phyloP scores from a whole-genome alignment of 768 basidiomycete species.

The Russula sp. region DNA sequence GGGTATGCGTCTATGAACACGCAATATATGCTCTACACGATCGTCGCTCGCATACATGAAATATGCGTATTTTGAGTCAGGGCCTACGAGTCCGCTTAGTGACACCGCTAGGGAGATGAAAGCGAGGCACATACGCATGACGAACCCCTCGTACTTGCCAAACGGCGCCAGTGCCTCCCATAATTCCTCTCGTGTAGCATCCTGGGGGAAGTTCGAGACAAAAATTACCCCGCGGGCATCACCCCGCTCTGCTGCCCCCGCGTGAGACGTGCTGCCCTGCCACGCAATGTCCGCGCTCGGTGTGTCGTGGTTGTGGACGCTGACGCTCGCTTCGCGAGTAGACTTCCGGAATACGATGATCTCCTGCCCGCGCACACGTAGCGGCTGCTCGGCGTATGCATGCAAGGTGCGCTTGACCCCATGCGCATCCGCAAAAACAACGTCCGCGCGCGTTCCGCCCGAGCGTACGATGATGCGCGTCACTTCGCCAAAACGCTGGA shows the following conservation, averaged over 20 bases:
- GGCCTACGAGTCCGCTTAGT: neutral
- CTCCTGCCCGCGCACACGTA: conserved; percentile 3
- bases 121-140: conserved; percentile 7
- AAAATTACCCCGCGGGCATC: neutral
- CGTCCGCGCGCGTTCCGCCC: neutral
- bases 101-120: neutral
- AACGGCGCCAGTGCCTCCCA: neutral
- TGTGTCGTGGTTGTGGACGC: neutral
- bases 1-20: conserved; percentile 7
- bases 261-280: neutral
- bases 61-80: conserved; percentile 13
- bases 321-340: too few relatives aligned
- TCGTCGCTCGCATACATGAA: conserved; percentile 6
- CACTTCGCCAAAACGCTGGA: conserved; percentile 8
- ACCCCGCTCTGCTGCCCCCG: neutral
- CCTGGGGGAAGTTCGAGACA: neutral
- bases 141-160: neutral
- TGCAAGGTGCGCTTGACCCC: neutral
- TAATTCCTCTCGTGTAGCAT: neutral
- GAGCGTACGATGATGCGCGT: neutral
- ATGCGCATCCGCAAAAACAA: neutral
- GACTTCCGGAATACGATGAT: neutral
- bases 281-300: too few relatives aligned
- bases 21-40: conserved; percentile 3
- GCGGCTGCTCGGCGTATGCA: conserved; percentile 9